Evolutionary conservation across 2,329 filamentous ascomycete species (phyloP).

Genomic region (Hysterium pulicare): DNA sequence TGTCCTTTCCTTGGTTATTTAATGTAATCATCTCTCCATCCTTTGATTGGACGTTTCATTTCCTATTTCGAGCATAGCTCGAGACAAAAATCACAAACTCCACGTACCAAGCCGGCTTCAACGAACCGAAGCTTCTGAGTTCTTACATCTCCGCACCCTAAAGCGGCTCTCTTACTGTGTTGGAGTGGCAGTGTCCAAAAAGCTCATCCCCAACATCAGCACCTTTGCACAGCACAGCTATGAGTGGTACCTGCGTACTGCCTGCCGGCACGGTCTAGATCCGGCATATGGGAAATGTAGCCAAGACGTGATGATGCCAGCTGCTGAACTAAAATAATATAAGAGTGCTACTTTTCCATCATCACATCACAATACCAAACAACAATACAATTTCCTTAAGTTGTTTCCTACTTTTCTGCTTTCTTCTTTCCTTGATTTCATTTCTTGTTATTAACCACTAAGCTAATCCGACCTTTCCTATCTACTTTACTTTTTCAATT

Average conservation of each 20-base stretch:
- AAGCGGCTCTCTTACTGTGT: not conserved
- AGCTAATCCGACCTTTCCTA: too few relatives aligned
- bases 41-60: not conserved
- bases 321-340: too few relatives aligned
- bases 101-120: not conserved
- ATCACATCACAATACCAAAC: not conserved
- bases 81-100: not conserved
- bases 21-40: not conserved
- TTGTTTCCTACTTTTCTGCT: not conserved
- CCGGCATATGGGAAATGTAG: too few relatives aligned
- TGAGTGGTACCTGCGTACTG: not conserved
- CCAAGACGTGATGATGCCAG: too few relatives aligned
- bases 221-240: not conserved
- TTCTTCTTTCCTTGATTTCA: not conserved
- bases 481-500: not conserved
- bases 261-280: too few relatives aligned
- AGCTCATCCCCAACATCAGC: not conserved
- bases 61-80: not conserved
- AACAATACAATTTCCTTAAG: not conserved
- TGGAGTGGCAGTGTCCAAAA: not conserved
- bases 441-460: too few relatives aligned
- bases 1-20: not conserved
- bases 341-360: not conserved
- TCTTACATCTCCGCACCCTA: not conserved
- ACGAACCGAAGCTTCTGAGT: not conserved